Evolutionary conservation across 78 protist species (phyloP), one percentile per base, ranked within the genome.

Genomic region (Creolimax fragrantissima): DNA sequence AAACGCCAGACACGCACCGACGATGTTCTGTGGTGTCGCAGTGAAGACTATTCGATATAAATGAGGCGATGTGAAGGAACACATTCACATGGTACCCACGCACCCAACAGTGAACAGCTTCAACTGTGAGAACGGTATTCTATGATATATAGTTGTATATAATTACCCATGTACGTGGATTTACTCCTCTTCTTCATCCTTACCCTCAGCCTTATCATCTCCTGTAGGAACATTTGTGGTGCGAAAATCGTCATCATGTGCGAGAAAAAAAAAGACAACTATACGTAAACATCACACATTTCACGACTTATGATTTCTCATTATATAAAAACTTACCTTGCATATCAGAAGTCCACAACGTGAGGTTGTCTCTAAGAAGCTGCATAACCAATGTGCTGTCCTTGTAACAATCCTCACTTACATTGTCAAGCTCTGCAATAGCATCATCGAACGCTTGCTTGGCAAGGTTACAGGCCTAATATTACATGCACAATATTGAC

Each of bases 361-460:
- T 96, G n/a, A 98, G 93, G 97, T 98, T 98, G 91, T 98, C 99
- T 11, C 99, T 37, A 39, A 98, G 94, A 58, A 98, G 96, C 95
- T 98, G 99, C 97, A 98, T 95, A 95, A 98, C 97, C 86, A 97
- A 96, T 39, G 99, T 97, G 43, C 97, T 90, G 81, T 97, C 99
- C 96, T 98, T 98, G 96, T 96, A 97, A 7, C 96, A 92, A 74
- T 93, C 97, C 91, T 98, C 99, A 66, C 83, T 43, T 42, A 98
- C 95, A 36, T 94, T 89, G 85, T 98, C 99, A 36, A 97, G 91
- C 90, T 97, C 98, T 81, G 99, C 95, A 45, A 93, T 86, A 41
- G 95, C 95, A 44, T 93, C 95, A 66, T 93, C 95, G 45, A 93
- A 93, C 3, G 93, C 98, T 74, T 90, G 84, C 95, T 96, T 95